Conservation (phyloP, 2,329 filamentous ascomycete species). For the Penicillium sp. region DNA sequence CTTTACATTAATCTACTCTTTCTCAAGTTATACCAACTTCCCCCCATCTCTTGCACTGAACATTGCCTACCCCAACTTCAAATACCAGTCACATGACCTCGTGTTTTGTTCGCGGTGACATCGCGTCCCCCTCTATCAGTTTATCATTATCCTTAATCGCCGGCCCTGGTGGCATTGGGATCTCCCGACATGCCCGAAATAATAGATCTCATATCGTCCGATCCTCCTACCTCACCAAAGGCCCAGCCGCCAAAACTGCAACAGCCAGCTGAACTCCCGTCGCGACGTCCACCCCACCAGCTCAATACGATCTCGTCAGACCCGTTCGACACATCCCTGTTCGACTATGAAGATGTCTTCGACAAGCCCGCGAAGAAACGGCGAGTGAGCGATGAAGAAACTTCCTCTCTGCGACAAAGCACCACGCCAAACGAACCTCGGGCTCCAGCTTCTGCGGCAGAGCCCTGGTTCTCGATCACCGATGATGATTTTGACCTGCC, state of each 20-base stretch:
- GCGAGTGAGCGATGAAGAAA: slow-evolving; percentile 26
- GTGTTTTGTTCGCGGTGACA: slow-evolving; percentile 19
- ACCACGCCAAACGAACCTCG: background rate
- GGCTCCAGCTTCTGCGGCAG: background rate
- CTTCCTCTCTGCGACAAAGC: slow-evolving; percentile 3
- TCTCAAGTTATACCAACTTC: background rate
- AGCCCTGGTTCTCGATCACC: slow-evolving; percentile 26
- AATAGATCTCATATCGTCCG: slow-evolving; percentile 39
- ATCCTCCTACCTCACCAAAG: slow-evolving; percentile 23
- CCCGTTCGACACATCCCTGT: slow-evolving; percentile 27
- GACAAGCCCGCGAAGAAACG: slow-evolving; percentile 34
- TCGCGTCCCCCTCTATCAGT: slow-evolving; percentile 18
- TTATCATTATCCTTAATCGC: slow-evolving; percentile 1
- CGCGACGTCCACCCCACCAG: slow-evolving; percentile 11
- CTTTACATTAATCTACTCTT: background rate
- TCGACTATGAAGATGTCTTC: slow-evolving; percentile 24
- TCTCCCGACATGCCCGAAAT: slow-evolving; percentile 36
- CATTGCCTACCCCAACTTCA: background rate
- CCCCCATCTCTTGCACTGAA: no score
- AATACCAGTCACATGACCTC: slow-evolving; percentile 22
- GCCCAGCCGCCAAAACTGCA: slow-evolving; percentile 8
- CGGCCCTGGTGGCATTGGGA: slow-evolving; percentile 10
- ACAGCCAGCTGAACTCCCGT: slow-evolving; percentile 8
- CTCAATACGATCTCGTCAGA: slow-evolving; percentile 24
- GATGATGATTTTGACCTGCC: slow-evolving; percentile 28